These are phyloP conservation scores for Ambrosiella cleistominuta DNA, from an alignment of 2,329 filamentous ascomycete genomes.

Conservation along the genomic window DNA sequence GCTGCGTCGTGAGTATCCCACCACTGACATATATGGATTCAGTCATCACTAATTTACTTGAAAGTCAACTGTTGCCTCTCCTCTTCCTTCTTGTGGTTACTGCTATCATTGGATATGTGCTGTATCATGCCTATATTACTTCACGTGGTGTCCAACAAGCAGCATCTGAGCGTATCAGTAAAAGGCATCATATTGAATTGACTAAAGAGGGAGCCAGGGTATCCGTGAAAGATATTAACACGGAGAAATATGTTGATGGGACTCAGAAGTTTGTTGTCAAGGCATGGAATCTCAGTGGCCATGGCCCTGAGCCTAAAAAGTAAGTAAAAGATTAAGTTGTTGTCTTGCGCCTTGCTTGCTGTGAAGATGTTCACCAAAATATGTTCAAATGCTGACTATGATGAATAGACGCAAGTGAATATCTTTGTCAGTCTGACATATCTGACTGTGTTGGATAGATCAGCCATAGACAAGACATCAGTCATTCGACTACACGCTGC, in stretches of 20 bases:
- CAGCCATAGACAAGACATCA: no score
- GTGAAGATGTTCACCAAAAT: no score
- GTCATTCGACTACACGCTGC: no score
- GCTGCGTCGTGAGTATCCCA: neutral
- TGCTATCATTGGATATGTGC: conserved; percentile 41
- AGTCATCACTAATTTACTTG: neutral
- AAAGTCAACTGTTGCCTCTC: conserved; percentile 48
- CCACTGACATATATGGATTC: neutral
- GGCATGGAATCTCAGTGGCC: conserved; percentile 41
- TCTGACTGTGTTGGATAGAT: no score
- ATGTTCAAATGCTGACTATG: no score
- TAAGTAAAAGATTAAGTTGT: conserved; percentile 1
- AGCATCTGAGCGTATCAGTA: conserved; percentile 52
- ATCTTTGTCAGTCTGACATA: no score
- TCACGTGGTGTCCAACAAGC: conserved; percentile 46
- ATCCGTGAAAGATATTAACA: conserved; percentile 48
- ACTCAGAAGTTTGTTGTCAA: conserved; percentile 54
- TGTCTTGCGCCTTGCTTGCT: neutral
- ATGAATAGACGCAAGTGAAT: no score
- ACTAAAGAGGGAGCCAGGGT: conserved; percentile 59
- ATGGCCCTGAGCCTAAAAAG: conserved; percentile 18
- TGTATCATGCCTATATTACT: conserved; percentile 56
- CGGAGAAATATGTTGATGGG: conserved; percentile 54
- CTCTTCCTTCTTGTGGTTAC: conserved; percentile 44
- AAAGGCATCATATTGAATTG: conserved; percentile 52